Conservation (phyloP, 768 basidiomycete genomes). For the Pleurotus ostreatus region DNA sequence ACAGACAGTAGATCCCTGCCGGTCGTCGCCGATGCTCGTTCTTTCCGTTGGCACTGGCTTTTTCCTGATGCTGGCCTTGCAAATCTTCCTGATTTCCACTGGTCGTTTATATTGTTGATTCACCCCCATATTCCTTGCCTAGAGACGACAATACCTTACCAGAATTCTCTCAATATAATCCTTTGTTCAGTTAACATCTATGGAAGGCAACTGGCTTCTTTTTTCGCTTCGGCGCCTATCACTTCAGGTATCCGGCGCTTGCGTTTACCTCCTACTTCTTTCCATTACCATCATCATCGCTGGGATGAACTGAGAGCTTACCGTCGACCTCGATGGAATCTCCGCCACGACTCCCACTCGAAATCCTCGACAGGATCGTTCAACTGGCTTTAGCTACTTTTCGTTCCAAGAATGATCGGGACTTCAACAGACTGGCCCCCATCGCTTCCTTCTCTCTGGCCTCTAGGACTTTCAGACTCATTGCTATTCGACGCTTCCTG, state of each 20-base stretch:
- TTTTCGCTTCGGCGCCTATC: too few relatives aligned
- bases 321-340: neutral
- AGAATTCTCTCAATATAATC: too few relatives aligned
- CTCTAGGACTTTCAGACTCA: constrained; percentile 36
- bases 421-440: constrained; percentile 21
- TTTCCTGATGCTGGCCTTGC: neutral
- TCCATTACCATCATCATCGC: too few relatives aligned
- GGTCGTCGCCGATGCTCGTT: neutral
- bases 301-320: too few relatives aligned
- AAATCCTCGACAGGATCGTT: constrained; percentile 33
- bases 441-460: constrained; percentile 37
- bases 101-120: neutral
- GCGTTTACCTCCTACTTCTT: too few relatives aligned
- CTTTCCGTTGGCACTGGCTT: neutral
- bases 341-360: constrained; percentile 28
- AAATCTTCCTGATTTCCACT: neutral
- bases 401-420: constrained; percentile 9
- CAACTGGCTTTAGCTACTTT: constrained; percentile 18
- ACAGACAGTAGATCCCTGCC: neutral
- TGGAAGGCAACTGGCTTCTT: too few relatives aligned
- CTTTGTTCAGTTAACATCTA: too few relatives aligned
- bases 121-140: neutral
- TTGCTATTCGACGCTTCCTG: constrained; percentile 38
- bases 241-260: too few relatives aligned
- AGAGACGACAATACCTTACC: too few relatives aligned